phyloP scores from a whole-genome alignment of 129 eudicot genomes.

The Mikania micrantha region DNA sequence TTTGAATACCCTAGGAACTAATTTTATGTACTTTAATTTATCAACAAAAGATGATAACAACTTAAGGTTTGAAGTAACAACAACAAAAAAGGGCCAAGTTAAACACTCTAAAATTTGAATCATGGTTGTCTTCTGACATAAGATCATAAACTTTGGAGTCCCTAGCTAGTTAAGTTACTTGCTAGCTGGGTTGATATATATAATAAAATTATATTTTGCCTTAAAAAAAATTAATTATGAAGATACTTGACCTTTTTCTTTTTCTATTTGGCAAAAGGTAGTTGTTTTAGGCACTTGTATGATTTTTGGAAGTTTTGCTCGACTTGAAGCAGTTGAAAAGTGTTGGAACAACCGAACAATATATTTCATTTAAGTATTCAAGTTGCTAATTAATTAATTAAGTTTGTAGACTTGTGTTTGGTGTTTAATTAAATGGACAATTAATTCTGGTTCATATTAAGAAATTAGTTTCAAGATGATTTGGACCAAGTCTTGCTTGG shows the following conservation, averaged over 20 bases:
- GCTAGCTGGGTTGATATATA: no score
- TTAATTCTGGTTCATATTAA: background rate
- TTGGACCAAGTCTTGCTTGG: constrained; percentile 3
- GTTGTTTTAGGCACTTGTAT: background rate
- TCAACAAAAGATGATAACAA: no score
- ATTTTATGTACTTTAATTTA: no score
- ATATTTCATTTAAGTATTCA: background rate
- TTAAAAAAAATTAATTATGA: background rate
- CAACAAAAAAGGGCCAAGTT: no score
- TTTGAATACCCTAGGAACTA: no score
- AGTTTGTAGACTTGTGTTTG: background rate
- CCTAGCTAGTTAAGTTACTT: no score
- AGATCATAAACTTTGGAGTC: no score
- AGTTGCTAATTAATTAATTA: background rate
- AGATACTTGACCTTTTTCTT: background rate
- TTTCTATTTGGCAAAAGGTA: background rate
- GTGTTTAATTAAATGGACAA: background rate
- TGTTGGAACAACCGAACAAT: background rate
- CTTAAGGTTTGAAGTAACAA: background rate
- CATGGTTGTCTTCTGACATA: no score
- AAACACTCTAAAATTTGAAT: no score
- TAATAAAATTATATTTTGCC: no score
- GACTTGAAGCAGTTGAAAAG: constrained; percentile 10
- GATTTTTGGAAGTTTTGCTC: background rate
- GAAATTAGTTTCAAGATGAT: background rate